Evolutionary conservation across 495 filamentous ascomycete genomes (phyloP), one percentile per base, ranked within the genome.

Genomic region (Talaromyces proteolyticus): DNA sequence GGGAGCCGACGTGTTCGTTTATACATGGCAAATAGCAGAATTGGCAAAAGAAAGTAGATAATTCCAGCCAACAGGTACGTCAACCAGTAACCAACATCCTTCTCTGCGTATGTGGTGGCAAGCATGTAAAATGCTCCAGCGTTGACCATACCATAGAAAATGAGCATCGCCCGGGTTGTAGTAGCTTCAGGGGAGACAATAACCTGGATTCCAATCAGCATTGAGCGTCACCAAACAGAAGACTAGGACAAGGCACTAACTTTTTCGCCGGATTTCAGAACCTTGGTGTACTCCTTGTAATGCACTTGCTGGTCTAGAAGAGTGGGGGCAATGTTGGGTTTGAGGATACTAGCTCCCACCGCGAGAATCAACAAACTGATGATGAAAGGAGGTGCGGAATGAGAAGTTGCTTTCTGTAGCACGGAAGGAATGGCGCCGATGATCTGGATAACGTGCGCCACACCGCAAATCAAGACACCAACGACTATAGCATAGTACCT

Each of bases 401-500:
- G 67, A 0, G 54, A 12, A 21, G 34, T 41, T 18, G 81, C 81
- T 43, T 59, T 68, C 14, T 75, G 69, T n/a, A 88, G 68, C 2
- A 85, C 71, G 6, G 67, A 57, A 42, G 79, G 82, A 12, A 82
- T 66, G 10, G 81, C 83, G n/a, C 78, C 78, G 47, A 72, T 64
- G 39, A 86, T 66, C 60, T 85, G 76, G 47, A 88, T 72, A 25
- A 85, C 62, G 58, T 87, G 82, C n/a, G 81, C 81, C 46, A 84
- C 36, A 57, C 84, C 77, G 51, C 80, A 86, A n/a, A 88, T 73
- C 0, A 56, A 36, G 0, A 86, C 77, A 60, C 85, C 85, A 54
- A 77, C 73, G 58, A 73, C 70, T 52, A 88, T 85, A 2, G 65
- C 62, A 40, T 59, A 62, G 54, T 63, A 72, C 7, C 81, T 76